phyloP scores from a whole-genome alignment of 495 filamentous ascomycete genomes.

The Xylaria acuta region DNA sequence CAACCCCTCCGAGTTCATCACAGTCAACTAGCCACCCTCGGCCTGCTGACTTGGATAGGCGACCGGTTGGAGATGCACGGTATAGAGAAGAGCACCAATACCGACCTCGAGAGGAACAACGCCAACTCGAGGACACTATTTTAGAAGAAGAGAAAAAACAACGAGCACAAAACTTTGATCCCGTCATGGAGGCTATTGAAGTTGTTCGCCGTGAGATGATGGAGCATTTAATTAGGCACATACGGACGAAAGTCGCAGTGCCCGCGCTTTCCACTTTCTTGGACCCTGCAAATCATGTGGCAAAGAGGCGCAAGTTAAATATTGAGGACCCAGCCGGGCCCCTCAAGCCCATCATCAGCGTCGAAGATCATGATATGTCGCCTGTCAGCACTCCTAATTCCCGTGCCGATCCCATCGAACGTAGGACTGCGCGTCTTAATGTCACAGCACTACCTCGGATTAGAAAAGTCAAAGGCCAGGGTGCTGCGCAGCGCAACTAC shows the following conservation, averaged over 20 bases:
- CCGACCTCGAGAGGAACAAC: conserved; percentile 57
- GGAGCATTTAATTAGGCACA: conserved; percentile 82
- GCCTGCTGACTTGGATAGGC: conserved; percentile 34
- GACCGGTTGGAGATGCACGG: conserved; percentile 47
- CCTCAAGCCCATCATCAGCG: conserved; percentile 47
- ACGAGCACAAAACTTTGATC: conserved; percentile 82
- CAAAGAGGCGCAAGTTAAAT: conserved; percentile 77
- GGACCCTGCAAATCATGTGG: conserved; percentile 76
- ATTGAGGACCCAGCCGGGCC: conserved; percentile 71
- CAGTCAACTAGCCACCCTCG: conserved; percentile 18
- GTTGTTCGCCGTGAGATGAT: conserved; percentile 80
- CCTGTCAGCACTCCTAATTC: conserved; percentile 72
- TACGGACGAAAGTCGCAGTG: conserved; percentile 81
- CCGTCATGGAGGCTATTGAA: conserved; percentile 79
- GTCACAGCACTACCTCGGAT: conserved; percentile 73
- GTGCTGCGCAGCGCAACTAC: conserved; percentile 64
- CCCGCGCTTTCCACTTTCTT: conserved; percentile 84
- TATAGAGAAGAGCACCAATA: conserved; percentile 50
- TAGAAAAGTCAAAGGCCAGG: conserved; percentile 65
- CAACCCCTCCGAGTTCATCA: conserved; percentile 53
- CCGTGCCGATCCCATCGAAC: conserved; percentile 60
- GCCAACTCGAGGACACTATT: conserved; percentile 73
- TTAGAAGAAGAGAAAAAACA: conserved; percentile 86
- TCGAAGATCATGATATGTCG: conserved; percentile 63
- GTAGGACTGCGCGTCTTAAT: conserved; percentile 60